phyloP scores from a whole-genome alignment of 2,329 filamentous ascomycete genomes.

The Trichothecium roseum region DNA sequence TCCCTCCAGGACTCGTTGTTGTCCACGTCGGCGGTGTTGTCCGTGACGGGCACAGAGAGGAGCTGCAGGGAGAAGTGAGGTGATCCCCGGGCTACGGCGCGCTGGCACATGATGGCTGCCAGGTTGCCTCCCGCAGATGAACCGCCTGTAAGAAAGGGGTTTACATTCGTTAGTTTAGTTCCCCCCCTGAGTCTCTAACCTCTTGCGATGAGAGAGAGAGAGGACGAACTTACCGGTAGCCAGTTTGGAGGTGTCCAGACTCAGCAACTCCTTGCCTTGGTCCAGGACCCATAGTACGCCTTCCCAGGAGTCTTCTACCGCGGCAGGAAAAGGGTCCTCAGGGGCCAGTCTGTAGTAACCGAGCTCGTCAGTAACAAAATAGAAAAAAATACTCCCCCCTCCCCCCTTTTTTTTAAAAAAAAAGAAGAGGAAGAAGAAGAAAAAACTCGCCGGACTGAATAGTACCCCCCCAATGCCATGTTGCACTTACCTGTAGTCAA shows the following conservation, averaged over 20 bases:
- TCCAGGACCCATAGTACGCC: conserved; percentile 34
- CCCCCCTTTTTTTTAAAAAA: too few relatives aligned
- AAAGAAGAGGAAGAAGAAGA: neutral
- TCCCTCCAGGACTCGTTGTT: conserved; percentile 34
- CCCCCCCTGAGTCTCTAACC: too few relatives aligned
- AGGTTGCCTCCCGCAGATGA: conserved; percentile 41
- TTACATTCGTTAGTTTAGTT: too few relatives aligned
- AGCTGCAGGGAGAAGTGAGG: conserved; percentile 29
- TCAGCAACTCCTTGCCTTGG: conserved; percentile 15
- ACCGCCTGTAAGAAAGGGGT: conserved; percentile 4
- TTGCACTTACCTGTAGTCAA: conserved; percentile 43
- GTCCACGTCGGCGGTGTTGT: conserved; percentile 37
- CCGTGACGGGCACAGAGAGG: conserved; percentile 46
- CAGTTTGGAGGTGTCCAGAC: conserved; percentile 25
- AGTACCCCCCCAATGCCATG: too few relatives aligned
- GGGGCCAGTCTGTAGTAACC: conserved; percentile 35
- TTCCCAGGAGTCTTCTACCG: conserved; percentile 47
- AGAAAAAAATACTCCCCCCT: conserved; percentile 1
- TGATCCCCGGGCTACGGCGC: conserved; percentile 25
- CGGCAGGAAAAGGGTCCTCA: conserved; percentile 44
- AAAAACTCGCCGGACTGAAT: neutral
- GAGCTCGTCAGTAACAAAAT: too few relatives aligned
- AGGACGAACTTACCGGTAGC: conserved; percentile 5
- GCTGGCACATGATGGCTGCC: conserved; percentile 41
- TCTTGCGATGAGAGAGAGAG: too few relatives aligned